Conservation (phyloP, 2,329 filamentous ascomycete genomes). For the Phialophora verrucosa region DNA sequence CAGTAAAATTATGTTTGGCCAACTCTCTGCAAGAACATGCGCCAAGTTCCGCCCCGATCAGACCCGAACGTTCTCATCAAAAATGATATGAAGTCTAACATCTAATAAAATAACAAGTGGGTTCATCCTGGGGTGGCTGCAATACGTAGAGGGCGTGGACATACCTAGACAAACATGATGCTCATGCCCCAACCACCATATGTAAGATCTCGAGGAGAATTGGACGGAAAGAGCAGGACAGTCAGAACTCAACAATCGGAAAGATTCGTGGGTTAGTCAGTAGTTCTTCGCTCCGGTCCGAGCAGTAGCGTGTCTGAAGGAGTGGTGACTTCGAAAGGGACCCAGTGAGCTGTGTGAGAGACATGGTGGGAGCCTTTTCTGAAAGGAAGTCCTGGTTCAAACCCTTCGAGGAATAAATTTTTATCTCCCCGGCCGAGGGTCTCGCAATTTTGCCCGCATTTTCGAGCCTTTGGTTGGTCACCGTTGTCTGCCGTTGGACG, state of each 20-base stretch:
- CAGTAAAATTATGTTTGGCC: constrained; percentile 14
- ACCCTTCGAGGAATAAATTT: neutral
- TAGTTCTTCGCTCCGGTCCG: constrained; percentile 19
- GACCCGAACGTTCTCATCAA: constrained; percentile 33
- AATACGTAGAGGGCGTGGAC: neutral
- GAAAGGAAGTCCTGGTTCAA: neutral
- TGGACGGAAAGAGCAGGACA: constrained; percentile 7
- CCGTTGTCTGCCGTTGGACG: neutral
- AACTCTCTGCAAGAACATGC: neutral
- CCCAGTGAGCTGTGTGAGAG: neutral
- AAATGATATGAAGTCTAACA: constrained; percentile 57
- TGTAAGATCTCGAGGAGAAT: neutral
- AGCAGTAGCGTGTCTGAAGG: constrained; percentile 18
- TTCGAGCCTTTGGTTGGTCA: constrained; percentile 12
- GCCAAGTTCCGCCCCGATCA: constrained; percentile 25
- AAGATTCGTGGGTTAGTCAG: constrained; percentile 20
- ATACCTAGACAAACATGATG: constrained; percentile 23
- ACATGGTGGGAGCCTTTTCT: constrained; percentile 5
- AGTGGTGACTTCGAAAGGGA: constrained; percentile 10
- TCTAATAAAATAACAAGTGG: constrained; percentile 49
- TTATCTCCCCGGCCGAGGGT: neutral
- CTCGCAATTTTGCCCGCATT: constrained; percentile 9
- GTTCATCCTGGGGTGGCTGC: constrained; percentile 47
- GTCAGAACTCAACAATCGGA: constrained; percentile 5
- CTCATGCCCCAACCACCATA: neutral